Evolutionary conservation across 768 basidiomycete species (phyloP).

Genomic region (Pleurotus platypus): DNA sequence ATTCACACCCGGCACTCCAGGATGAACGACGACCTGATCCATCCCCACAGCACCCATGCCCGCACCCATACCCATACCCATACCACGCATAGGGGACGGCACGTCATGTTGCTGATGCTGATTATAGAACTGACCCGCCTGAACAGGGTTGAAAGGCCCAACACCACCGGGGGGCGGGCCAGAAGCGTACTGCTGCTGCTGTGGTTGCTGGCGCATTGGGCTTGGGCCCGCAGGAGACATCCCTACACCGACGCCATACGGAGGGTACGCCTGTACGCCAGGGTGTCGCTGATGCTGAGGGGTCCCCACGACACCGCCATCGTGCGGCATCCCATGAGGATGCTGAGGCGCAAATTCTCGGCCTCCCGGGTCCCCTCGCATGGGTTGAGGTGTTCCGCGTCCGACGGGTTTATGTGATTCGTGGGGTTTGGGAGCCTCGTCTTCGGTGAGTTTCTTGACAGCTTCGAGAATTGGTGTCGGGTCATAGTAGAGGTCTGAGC

Average conservation of each 20-base stretch:
- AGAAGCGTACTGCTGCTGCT: neutral
- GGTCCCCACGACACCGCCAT: slow-evolving; percentile 10
- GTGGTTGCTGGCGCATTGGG: slow-evolving; percentile 12
- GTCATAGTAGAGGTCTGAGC: slow-evolving; percentile 73
- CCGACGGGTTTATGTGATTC: slow-evolving; percentile 17
- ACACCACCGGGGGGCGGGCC: slow-evolving; percentile 19
- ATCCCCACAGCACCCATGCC: slow-evolving; percentile 20
- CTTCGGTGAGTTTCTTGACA: slow-evolving; percentile 43
- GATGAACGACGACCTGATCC: slow-evolving; percentile 10
- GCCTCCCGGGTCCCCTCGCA: slow-evolving; percentile 22
- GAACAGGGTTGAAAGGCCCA: slow-evolving; percentile 23
- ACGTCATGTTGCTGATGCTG: neutral
- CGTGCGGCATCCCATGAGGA: slow-evolving; percentile 8
- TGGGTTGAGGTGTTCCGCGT: slow-evolving; percentile 28
- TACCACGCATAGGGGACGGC: slow-evolving; percentile 25
- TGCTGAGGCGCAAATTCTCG: slow-evolving; percentile 17
- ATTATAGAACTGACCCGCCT: slow-evolving; percentile 26
- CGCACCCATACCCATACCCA: slow-evolving; percentile 26
- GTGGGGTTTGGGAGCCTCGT: slow-evolving; percentile 21
- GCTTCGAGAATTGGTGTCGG: slow-evolving; percentile 56
- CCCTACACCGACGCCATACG: slow-evolving; percentile 1
- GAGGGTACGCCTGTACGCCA: neutral
- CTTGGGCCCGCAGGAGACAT: slow-evolving; percentile 27
- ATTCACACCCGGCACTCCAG: slow-evolving; percentile 6
- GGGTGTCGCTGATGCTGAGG: slow-evolving; percentile 12